phyloP scores from a whole-genome alignment of 2,329 filamentous ascomycete species.

The Talaromyces islandicus region DNA sequence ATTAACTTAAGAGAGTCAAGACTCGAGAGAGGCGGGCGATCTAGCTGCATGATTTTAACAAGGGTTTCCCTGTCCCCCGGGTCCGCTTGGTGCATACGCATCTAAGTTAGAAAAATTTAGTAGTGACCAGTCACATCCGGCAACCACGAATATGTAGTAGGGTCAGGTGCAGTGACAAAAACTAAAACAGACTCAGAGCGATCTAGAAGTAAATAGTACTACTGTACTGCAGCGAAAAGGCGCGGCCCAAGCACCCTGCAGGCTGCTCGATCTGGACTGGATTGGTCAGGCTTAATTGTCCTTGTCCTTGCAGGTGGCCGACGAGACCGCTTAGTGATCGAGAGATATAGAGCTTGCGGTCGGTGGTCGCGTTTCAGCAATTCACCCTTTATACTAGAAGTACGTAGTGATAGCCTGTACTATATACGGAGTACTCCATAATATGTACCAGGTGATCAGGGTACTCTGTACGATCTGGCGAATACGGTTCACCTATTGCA shows the following conservation, averaged over 20 bases:
- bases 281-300: not conserved
- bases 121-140: not conserved
- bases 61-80: not conserved
- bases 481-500: not conserved
- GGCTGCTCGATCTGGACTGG: not conserved
- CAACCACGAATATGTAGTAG: not conserved
- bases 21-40: not conserved
- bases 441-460: too few species aligned
- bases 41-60: not conserved
- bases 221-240: not conserved
- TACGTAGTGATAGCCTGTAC: too few species aligned
- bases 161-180: not conserved
- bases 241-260: conserved; percentile 2
- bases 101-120: not conserved
- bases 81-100: not conserved
- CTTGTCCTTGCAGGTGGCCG: not conserved
- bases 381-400: not conserved
- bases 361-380: not conserved
- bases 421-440: too few species aligned
- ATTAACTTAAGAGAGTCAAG: not conserved
- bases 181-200: not conserved
- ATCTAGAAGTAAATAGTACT: not conserved
- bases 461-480: not conserved
- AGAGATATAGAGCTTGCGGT: not conserved
- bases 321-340: not conserved